A percentile compares a stretch with the other conserved stretches of the same genome.
Conservation (phyloP, 768 basidiomycete species). For the Mycena capillaripes region DNA sequence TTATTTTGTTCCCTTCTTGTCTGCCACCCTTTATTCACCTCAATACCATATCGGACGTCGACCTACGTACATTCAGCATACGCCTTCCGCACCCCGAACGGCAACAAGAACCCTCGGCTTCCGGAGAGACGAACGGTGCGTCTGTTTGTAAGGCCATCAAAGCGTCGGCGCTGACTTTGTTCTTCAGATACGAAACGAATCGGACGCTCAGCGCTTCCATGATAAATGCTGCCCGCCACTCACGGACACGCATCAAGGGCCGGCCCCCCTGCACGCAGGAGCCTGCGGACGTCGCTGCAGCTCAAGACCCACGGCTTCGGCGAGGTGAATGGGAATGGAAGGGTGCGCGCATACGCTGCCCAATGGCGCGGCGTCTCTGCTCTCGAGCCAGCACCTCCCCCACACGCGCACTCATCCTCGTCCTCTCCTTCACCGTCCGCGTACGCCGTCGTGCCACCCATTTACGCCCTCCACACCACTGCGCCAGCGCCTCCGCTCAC, state of each 20-base stretch:
- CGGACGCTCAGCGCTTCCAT: background rate
- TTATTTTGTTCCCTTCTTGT: no score
- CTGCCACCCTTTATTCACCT: no score
- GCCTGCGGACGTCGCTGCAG: background rate
- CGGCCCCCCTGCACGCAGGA: background rate
- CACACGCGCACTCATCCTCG: conserved; percentile 35
- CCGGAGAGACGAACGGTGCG: no score
- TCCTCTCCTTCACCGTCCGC: conserved; percentile 54
- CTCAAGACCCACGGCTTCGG: background rate
- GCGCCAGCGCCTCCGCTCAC: conserved; percentile 65
- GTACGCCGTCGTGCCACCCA: conserved; percentile 67
- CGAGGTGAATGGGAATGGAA: background rate
- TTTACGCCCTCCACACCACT: conserved; percentile 77
- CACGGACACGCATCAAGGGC: background rate
- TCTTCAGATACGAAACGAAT: background rate
- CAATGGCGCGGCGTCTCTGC: conserved; percentile 81
- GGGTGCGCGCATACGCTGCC: conserved; percentile 69
- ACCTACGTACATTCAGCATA: no score
- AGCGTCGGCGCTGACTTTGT: no score
- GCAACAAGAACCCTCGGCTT: no score
- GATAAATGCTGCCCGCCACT: background rate
- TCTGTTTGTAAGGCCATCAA: no score
- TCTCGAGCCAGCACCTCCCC: conserved; percentile 40
- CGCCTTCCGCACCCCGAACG: no score
- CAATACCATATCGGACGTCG: no score